phyloP scores from a whole-genome alignment of 225 moss, liverwort and hornwort genomes.

The Marchantia polymorpha region DNA sequence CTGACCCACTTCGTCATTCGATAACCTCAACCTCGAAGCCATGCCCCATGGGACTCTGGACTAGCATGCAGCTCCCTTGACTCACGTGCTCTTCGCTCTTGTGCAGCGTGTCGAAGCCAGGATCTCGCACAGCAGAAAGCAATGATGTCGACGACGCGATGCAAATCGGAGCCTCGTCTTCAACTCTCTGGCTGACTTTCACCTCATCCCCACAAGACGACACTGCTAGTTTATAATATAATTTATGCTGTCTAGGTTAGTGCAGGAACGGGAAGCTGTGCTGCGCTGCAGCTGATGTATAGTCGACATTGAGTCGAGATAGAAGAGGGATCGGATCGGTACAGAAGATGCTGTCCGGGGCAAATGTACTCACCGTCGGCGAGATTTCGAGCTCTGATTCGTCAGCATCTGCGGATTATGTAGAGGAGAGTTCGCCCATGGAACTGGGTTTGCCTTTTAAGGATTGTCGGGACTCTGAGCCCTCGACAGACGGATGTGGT shows the following conservation, averaged over 20 bases:
- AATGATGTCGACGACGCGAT: background rate
- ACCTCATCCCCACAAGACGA: no score
- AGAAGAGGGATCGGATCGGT: background rate
- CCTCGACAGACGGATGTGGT: background rate
- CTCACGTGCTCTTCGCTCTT: conserved; percentile 13
- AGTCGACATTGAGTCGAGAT: background rate
- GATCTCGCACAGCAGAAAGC: conserved; percentile 24
- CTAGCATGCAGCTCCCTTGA: background rate
- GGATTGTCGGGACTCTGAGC: background rate
- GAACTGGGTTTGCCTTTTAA: background rate
- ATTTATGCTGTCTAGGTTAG: background rate
- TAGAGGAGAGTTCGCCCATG: background rate
- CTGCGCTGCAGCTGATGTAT: background rate
- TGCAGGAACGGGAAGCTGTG: background rate
- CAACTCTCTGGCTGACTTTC: no score
- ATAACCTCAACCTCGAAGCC: background rate
- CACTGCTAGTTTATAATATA: no score
- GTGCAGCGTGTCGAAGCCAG: conserved; percentile 67
- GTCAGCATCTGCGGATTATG: no score
- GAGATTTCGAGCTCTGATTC: no score
- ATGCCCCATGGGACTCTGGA: background rate
- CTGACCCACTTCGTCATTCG: background rate
- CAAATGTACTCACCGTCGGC: no score
- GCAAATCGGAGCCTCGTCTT: background rate
- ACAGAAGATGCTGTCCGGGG: background rate